Evolutionary conservation across 2,329 filamentous ascomycete genomes (phyloP).

Genomic region (Amauroascus verrucosus): DNA sequence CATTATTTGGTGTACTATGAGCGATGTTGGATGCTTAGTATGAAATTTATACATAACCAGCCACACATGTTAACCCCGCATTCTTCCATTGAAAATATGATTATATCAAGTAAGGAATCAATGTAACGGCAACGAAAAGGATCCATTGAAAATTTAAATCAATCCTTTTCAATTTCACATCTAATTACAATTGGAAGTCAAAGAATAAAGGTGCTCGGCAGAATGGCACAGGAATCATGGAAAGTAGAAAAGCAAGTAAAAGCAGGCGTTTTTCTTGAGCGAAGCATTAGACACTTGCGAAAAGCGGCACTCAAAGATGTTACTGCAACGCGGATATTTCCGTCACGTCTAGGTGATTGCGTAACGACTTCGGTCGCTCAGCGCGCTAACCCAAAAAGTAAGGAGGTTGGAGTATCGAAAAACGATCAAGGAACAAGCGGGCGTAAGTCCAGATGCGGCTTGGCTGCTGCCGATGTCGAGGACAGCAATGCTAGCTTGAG

Average conservation of each 20-base stretch:
- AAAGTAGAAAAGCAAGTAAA: neutral
- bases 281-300: neutral
- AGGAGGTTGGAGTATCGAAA: neutral
- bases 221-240: neutral
- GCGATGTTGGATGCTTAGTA: no score
- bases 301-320: neutral
- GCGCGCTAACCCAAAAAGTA: conserved; percentile 1
- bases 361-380: neutral
- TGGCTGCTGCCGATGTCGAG: neutral
- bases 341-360: neutral
- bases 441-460: neutral
- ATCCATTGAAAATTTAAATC: neutral
- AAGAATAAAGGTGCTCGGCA: neutral
- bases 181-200: conserved; percentile 9
- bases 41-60: no score
- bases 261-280: neutral
- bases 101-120: no score
- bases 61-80: no score
- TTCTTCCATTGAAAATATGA: no score
- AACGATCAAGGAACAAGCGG: neutral
- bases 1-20: neutral
- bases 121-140: neutral
- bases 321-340: neutral
- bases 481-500: neutral
- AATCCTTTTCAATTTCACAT: conserved; percentile 7